A percentile compares a stretch with the other conserved stretches of the same genome.
Conservation (phyloP, 768 basidiomycete species). For the Tricholoma sp. region DNA sequence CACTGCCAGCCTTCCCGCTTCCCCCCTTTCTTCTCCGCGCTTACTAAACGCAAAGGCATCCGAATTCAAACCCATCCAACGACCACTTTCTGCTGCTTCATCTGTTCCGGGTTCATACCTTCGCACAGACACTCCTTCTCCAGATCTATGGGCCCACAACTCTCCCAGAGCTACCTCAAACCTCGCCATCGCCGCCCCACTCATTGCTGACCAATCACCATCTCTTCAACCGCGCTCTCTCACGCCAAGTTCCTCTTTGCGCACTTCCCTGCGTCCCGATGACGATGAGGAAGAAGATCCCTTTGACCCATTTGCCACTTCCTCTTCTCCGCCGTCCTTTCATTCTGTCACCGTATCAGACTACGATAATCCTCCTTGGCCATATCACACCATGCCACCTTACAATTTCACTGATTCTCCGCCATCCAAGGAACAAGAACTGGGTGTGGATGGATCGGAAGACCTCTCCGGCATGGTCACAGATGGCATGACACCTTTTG, state of each 20-base stretch:
- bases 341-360: slow-evolving; percentile 61
- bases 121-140: slow-evolving; percentile 79
- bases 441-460: slow-evolving; percentile 24
- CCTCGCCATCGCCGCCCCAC: slow-evolving; percentile 86
- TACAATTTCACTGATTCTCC: slow-evolving; percentile 19
- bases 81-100: slow-evolving; percentile 73
- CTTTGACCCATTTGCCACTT: slow-evolving; percentile 70
- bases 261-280: slow-evolving; percentile 56
- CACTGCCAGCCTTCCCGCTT: slow-evolving; percentile 78
- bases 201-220: slow-evolving; percentile 63
- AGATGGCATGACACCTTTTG: slow-evolving; percentile 96
- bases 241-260: slow-evolving; percentile 66
- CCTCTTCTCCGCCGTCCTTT: slow-evolving; percentile 49
- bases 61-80: slow-evolving; percentile 82
- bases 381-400: slow-evolving; percentile 17
- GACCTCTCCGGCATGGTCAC: slow-evolving; percentile 61
- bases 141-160: slow-evolving; percentile 84
- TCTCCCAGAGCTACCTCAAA: slow-evolving; percentile 71
- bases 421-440: slow-evolving; percentile 17
- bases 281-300: slow-evolving; percentile 79
- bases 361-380: slow-evolving; percentile 38
- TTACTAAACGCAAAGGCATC: slow-evolving; percentile 86
- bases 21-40: slow-evolving; percentile 81
- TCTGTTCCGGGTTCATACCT: slow-evolving; percentile 52
- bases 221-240: slow-evolving; percentile 43